Conservation (phyloP, 2,329 filamentous ascomycete species). For the Fusarium udum region DNA sequence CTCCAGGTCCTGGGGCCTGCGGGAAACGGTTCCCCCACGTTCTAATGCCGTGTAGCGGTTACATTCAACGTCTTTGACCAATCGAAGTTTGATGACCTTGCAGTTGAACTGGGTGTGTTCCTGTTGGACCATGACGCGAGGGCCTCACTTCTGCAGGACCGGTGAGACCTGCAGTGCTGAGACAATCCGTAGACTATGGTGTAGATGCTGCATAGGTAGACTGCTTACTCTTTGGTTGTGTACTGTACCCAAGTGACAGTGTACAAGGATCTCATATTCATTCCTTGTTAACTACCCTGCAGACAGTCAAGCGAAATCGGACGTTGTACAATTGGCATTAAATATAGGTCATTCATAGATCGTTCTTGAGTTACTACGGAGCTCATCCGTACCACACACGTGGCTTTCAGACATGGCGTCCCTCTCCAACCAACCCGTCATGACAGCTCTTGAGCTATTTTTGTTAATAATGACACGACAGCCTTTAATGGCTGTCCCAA, state of each 20-base stretch:
- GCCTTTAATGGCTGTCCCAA: constrained; percentile 36
- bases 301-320: not conserved
- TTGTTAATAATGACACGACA: constrained; percentile 39
- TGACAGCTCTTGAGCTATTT: constrained; percentile 35
- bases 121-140: constrained; percentile 26
- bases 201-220: not conserved
- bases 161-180: constrained; percentile 16
- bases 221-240: no score
- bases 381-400: constrained; percentile 14
- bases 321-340: constrained; percentile 24
- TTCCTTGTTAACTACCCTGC: not conserved
- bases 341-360: constrained; percentile 43
- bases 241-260: not conserved
- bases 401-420: constrained; percentile 18
- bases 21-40: constrained; percentile 8
- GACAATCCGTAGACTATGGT: not conserved
- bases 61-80: constrained; percentile 24
- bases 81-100: constrained; percentile 12
- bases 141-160: constrained; percentile 21
- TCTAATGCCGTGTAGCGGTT: constrained; percentile 18
- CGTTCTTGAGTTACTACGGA: constrained; percentile 38
- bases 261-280: not conserved
- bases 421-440: constrained; percentile 28
- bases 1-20: not conserved
- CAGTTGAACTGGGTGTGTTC: constrained; percentile 22